A percentile compares a stretch with the other conserved stretches of the same genome.
Evolutionary conservation across 192 early-diverging fungal species (phyloP).

Genomic region (Coemansia erecta): DNA sequence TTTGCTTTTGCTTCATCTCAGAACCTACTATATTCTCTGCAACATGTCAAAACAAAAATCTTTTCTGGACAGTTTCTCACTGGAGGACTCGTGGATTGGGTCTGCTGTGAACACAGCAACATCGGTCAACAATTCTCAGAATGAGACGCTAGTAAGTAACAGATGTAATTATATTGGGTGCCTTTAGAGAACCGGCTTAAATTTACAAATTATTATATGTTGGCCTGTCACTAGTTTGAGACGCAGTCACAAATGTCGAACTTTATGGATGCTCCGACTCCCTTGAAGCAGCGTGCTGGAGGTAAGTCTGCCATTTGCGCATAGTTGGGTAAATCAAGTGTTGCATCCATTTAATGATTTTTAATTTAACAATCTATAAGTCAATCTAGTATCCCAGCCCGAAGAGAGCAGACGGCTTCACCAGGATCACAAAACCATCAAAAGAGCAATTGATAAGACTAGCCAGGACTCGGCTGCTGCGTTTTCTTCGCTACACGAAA

Average conservation of each 20-base stretch:
- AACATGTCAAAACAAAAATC: slow-evolving; percentile 45
- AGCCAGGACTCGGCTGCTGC: slow-evolving; percentile 27
- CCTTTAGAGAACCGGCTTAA: background rate
- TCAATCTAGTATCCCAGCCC: background rate
- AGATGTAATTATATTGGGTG: background rate
- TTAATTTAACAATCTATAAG: background rate
- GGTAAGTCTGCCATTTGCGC: background rate
- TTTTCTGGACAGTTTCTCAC: slow-evolving; percentile 24
- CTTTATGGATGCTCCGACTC: slow-evolving; percentile 1
- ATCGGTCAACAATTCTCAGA: slow-evolving; percentile 38
- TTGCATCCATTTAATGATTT: background rate
- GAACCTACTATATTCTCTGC: background rate
- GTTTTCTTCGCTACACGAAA: slow-evolving; percentile 45
- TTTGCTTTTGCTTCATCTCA: background rate
- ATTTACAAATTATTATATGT: background rate
- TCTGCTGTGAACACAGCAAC: slow-evolving; percentile 15
- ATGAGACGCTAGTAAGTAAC: slow-evolving; percentile 30
- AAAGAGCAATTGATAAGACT: slow-evolving; percentile 28
- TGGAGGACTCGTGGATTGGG: slow-evolving; percentile 22
- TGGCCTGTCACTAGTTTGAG: slow-evolving; percentile 21
- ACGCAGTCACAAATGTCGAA: slow-evolving; percentile 25
- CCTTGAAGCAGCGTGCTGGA: background rate
- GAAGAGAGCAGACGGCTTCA: slow-evolving; percentile 36
- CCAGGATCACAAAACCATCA: slow-evolving; percentile 39
- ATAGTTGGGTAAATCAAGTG: background rate